Conservation (phyloP, 2,329 filamentous ascomycete species). For the Exophiala calicioides region DNA sequence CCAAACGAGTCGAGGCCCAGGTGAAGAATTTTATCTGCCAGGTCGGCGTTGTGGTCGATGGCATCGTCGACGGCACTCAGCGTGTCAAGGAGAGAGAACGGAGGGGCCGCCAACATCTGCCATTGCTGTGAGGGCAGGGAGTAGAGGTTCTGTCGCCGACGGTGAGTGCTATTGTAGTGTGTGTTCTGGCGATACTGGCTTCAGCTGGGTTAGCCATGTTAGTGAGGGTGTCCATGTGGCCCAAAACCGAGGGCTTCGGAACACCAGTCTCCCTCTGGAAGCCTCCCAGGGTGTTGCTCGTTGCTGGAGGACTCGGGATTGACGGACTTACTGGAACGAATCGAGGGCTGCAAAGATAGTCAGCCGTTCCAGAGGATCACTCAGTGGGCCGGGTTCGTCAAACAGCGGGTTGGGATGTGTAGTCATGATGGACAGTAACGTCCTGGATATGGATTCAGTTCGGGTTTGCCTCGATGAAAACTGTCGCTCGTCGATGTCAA, state of each 20-base stretch:
- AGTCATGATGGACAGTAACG: no score
- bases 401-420: slow-evolving; percentile 16
- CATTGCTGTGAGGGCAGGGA: slow-evolving; percentile 81
- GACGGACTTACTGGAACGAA: slow-evolving; percentile 74
- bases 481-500: no score
- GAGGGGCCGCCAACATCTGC: slow-evolving; percentile 75
- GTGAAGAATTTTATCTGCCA: slow-evolving; percentile 77
- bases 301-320: no score
- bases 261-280: no score
- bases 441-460: no score
- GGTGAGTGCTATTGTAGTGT: slow-evolving; percentile 88
- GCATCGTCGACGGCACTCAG: slow-evolving; percentile 79
- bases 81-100: slow-evolving; percentile 79
- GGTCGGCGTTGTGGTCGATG: slow-evolving; percentile 82
- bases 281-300: no score
- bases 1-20: slow-evolving; percentile 64
- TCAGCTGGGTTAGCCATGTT: slow-evolving; percentile 21
- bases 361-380: slow-evolving; percentile 76
- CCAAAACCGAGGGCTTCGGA: no score
- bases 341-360: slow-evolving; percentile 82
- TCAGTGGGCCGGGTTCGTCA: slow-evolving; percentile 61
- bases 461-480: no score
- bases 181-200: slow-evolving; percentile 84
- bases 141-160: slow-evolving; percentile 90
- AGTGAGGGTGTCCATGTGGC: no score